phyloP scores from a whole-genome alignment of 2,329 filamentous ascomycete species.

The Neocatenulostroma microsporum region DNA sequence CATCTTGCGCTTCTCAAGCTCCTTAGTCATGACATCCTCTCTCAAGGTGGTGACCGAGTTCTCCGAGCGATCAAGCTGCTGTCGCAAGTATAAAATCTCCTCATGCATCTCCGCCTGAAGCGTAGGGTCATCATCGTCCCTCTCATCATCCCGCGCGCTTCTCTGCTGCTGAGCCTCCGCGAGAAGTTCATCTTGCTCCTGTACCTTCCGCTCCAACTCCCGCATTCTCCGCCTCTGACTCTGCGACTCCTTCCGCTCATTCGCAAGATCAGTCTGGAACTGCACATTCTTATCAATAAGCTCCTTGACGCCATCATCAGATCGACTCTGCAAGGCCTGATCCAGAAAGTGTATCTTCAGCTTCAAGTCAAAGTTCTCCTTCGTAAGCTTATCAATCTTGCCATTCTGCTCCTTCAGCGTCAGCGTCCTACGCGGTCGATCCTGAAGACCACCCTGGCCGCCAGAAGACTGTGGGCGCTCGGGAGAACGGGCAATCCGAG shows the following conservation, averaged over 20 bases:
- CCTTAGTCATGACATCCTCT: conserved; percentile 67
- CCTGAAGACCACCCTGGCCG: conserved; percentile 26
- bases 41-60: conserved; percentile 75
- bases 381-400: conserved; percentile 90
- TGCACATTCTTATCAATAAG: conserved; percentile 98
- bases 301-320: conserved; percentile 92
- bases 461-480: conserved; percentile 28
- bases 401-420: conserved; percentile 96
- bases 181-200: conserved; percentile 48
- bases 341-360: conserved; percentile 96
- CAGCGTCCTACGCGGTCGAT: conserved; percentile 42
- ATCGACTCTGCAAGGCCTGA: conserved; percentile 83
- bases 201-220: conserved; percentile 74
- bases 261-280: conserved; percentile 80
- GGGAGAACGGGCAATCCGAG: conserved; percentile 58
- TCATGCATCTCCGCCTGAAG: conserved; percentile 64
- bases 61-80: conserved; percentile 76
- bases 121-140: conserved; percentile 26
- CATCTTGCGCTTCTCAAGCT: conserved; percentile 79
- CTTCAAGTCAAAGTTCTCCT: conserved; percentile 97
- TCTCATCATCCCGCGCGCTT: conserved; percentile 22
- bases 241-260: conserved; percentile 86
- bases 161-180: conserved; percentile 40
- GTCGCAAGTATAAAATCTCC: conserved; percentile 75
- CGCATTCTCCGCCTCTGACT: conserved; percentile 70